These are phyloP conservation scores for Phytophthora kernoviae DNA, from an alignment of 352 stramenopile genomes.

Conservation along the genomic window DNA sequence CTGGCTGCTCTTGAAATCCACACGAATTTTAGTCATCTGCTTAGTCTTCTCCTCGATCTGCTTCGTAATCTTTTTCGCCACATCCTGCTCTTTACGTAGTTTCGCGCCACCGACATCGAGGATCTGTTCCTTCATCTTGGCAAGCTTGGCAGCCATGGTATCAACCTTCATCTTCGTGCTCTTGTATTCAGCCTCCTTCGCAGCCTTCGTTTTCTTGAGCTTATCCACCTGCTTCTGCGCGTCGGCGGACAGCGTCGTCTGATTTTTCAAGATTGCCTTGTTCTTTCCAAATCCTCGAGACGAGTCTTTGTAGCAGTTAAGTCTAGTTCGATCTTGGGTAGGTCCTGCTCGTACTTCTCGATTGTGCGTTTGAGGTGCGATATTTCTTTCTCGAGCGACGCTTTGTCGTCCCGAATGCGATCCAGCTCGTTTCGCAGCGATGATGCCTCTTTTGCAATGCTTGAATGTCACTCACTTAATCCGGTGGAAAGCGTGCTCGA, in stretches of 20 bases:
- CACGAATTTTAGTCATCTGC: constrained; percentile 84
- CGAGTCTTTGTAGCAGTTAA: constrained; percentile 65
- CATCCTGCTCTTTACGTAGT: constrained; percentile 94
- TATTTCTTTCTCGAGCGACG: constrained; percentile 86
- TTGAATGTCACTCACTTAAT: constrained; percentile 64
- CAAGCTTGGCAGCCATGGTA: constrained; percentile 80
- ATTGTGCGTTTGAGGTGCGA: constrained; percentile 83
- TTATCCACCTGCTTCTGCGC: constrained; percentile 89
- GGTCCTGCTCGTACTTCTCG: constrained; percentile 88
- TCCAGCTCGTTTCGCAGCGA: constrained; percentile 55
- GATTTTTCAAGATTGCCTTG: constrained; percentile 76
- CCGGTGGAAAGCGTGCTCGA: constrained; percentile 64
- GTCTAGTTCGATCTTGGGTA: constrained; percentile 93
- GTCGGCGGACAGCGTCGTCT: constrained; percentile 86
- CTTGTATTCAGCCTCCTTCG: constrained; percentile 89
- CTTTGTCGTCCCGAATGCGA: constrained; percentile 67
- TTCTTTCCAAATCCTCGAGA: constrained; percentile 65
- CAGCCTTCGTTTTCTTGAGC: constrained; percentile 83
- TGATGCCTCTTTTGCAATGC: constrained; percentile 64
- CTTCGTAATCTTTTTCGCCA: constrained; percentile 79
- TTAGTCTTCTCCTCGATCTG: constrained; percentile 91
- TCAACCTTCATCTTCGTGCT: constrained; percentile 68
- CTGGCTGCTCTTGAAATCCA: constrained; percentile 84
- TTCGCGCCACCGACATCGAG: constrained; percentile 94
- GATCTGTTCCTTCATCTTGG: constrained; percentile 94